A percentile compares a stretch with the other conserved stretches of the same genome.
phyloP scores from a whole-genome alignment of 2,329 filamentous ascomycete species.

The Penicillium sp. region DNA sequence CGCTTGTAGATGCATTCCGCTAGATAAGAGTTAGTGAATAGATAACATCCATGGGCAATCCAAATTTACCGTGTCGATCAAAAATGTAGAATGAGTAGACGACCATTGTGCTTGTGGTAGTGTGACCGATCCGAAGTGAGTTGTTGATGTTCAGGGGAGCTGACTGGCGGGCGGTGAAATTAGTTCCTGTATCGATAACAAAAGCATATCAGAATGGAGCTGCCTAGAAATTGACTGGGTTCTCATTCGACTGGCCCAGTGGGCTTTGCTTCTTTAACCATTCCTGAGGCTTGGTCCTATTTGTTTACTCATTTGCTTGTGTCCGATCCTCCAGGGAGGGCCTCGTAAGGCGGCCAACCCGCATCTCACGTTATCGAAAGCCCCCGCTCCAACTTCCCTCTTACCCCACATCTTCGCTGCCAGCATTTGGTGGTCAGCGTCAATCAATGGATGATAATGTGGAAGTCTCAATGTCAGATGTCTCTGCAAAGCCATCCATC shows the following conservation, averaged over 20 bases:
- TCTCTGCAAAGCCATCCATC: slow-evolving; percentile 14
- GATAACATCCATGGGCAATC: slow-evolving; percentile 6
- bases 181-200: slow-evolving; percentile 15
- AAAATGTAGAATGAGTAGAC: slow-evolving; percentile 99
- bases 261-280: neutral
- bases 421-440: neutral
- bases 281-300: neutral
- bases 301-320: neutral
- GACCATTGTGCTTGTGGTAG: slow-evolving; percentile 62
- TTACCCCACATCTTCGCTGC: slow-evolving; percentile 24
- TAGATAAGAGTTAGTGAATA: slow-evolving; percentile 39
- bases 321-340: neutral
- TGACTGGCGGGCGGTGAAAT: slow-evolving; percentile 22
- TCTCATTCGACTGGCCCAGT: neutral
- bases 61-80: slow-evolving; percentile 80
- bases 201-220: slow-evolving; percentile 11
- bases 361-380: slow-evolving; percentile 19
- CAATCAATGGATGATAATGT: slow-evolving; percentile 17
- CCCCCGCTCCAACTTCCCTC: slow-evolving; percentile 16
- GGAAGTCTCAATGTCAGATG: slow-evolving; percentile 10
- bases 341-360: slow-evolving; percentile 26
- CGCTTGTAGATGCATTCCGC: slow-evolving; percentile 97
- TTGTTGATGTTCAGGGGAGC: slow-evolving; percentile 25
- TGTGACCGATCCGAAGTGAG: neutral
- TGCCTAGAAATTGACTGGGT: slow-evolving; percentile 15